These are phyloP conservation scores for Candolleomyces aberdarensis DNA, from an alignment of 768 basidiomycete genomes.

Conservation along the genomic window DNA sequence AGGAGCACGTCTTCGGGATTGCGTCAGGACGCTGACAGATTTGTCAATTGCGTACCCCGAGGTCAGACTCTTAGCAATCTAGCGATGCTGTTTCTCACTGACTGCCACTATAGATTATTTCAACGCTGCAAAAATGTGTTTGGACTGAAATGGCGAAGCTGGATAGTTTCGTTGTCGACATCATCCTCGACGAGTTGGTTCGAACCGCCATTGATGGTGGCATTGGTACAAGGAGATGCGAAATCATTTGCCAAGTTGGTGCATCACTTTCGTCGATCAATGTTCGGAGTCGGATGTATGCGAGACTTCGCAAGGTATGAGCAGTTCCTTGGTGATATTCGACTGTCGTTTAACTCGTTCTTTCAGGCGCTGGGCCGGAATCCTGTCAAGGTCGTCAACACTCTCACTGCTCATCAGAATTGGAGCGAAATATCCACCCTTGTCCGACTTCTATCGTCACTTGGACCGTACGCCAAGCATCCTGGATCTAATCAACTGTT, in stretches of 20 bases:
- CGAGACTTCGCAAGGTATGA: conserved; percentile 73
- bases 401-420: conserved; percentile 65
- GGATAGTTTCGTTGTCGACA: conserved; percentile 63
- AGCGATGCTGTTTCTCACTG: background rate
- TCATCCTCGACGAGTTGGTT: conserved; percentile 77
- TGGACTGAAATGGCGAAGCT: conserved; percentile 77
- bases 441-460: conserved; percentile 68
- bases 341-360: background rate
- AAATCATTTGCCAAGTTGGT: conserved; percentile 71
- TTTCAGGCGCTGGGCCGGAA: conserved; percentile 70
- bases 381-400: conserved; percentile 45
- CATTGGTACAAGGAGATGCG: conserved; percentile 70
- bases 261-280: conserved; percentile 72
- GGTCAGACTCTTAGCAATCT: conserved; percentile 35
- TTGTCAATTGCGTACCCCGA: conserved; percentile 70
- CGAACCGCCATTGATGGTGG: conserved; percentile 83
- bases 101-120: conserved; percentile 47
- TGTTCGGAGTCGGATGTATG: conserved; percentile 74
- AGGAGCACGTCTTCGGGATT: conserved; percentile 74
- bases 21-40: conserved; percentile 75
- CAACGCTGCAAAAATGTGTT: conserved; percentile 66
- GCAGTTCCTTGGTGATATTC: background rate
- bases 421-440: conserved; percentile 84
- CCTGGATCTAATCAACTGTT: conserved; percentile 70
- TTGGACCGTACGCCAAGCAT: conserved; percentile 58